These are phyloP conservation scores for Colletotrichum sojae DNA, from an alignment of 2,329 filamentous ascomycete species.

Conservation along the genomic window DNA sequence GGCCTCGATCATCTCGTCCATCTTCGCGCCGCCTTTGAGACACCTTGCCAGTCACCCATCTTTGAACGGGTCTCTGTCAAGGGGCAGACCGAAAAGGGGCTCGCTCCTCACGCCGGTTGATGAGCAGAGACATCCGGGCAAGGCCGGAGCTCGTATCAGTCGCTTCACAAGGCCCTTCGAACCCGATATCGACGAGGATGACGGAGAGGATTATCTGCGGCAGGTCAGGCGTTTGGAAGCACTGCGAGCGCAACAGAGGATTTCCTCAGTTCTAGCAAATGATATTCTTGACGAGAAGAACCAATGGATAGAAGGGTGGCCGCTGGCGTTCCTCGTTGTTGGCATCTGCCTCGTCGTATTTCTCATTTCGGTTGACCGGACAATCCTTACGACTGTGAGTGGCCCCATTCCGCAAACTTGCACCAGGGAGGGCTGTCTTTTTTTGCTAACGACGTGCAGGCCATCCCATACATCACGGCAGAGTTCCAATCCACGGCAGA, in stretches of 20 bases:
- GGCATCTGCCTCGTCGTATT: constrained; percentile 35
- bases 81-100: not conserved
- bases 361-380: constrained; percentile 28
- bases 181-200: constrained; percentile 30
- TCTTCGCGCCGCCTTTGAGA: constrained; percentile 32
- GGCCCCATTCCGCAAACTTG: no score
- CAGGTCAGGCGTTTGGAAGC: constrained; percentile 7
- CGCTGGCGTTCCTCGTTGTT: constrained; percentile 15
- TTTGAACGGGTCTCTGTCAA: not conserved
- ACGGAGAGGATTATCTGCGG: constrained; percentile 15
- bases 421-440: no score
- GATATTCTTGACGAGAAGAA: not conserved
- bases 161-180: constrained; percentile 36
- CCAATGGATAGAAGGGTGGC: constrained; percentile 29
- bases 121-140: constrained; percentile 36
- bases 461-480: constrained; percentile 59
- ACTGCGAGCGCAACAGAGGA: constrained; percentile 8
- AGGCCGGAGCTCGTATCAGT: constrained; percentile 35
- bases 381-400: constrained; percentile 33
- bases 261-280: not conserved
- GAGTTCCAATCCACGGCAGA: constrained; percentile 55
- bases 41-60: constrained; percentile 35
- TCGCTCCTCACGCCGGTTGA: constrained; percentile 18
- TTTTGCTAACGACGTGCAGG: constrained; percentile 42
- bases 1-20: constrained; percentile 33